phyloP scores from a whole-genome alignment of 805 yeast species.

The Barnettozyma californica region DNA sequence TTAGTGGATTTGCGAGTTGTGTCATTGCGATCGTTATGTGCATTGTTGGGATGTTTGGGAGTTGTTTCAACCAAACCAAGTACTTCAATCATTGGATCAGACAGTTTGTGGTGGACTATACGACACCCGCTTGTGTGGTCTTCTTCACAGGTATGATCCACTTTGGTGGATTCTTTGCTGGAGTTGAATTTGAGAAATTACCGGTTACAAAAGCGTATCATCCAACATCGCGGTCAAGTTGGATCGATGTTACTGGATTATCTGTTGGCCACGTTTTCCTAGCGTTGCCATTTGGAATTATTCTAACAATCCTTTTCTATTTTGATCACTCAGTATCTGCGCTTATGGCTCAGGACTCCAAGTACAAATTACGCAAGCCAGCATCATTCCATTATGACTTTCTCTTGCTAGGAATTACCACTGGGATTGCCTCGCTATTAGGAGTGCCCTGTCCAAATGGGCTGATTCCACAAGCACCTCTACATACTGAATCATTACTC shows the following conservation, averaged over 20 bases:
- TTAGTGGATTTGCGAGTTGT: conserved; percentile 67
- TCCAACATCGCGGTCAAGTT: conserved; percentile 51
- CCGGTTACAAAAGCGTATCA: conserved; percentile 69
- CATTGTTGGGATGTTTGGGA: conserved; percentile 71
- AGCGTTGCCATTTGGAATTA: conserved; percentile 88
- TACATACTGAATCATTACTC: conserved; percentile 77
- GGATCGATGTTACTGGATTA: conserved; percentile 36
- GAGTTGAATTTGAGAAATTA: conserved; percentile 52
- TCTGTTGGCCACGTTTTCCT: conserved; percentile 73
- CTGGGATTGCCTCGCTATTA: conserved; percentile 79
- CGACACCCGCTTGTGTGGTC: conserved; percentile 76
- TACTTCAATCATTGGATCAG: conserved; percentile 57
- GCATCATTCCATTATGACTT: conserved; percentile 93
- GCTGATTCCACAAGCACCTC: conserved; percentile 92
- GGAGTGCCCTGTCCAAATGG: conserved; percentile 98
- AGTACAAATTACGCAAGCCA: conserved; percentile 79
- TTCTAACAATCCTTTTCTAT: conserved; percentile 79
- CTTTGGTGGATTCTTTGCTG: conserved; percentile 73
- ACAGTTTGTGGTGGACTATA: conserved; percentile 76
- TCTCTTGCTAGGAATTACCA: conserved; percentile 74
- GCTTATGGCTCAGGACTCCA: conserved; percentile 81
- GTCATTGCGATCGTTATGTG: conserved; percentile 72
- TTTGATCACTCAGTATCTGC: conserved; percentile 96
- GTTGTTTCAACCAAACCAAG: conserved; percentile 40
- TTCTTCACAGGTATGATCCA: conserved; percentile 93